Evolutionary conservation across 768 basidiomycete species (phyloP).

Genomic region (Mrakia blollopis): DNA sequence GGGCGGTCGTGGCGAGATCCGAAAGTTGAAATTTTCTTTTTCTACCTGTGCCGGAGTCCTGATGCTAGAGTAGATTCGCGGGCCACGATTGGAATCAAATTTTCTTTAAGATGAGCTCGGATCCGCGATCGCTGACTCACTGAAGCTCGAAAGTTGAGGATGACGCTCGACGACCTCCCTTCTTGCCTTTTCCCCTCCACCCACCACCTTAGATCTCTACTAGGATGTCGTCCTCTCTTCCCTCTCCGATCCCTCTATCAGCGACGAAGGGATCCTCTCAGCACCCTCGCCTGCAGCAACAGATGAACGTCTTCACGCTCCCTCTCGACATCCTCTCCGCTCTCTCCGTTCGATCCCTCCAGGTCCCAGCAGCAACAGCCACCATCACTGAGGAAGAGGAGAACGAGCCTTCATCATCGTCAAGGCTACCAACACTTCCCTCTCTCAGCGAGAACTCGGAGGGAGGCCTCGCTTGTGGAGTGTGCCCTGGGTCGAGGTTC

Average conservation of each 20-base stretch:
- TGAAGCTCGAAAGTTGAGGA: too few relatives aligned
- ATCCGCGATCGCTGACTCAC: too few relatives aligned
- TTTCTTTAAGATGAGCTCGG: too few relatives aligned
- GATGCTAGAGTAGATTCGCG: too few relatives aligned
- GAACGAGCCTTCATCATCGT: conserved; percentile 31
- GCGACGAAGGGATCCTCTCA: conserved; percentile 8
- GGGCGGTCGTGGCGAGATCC: too few relatives aligned
- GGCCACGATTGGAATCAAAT: too few relatives aligned
- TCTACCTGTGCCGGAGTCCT: too few relatives aligned
- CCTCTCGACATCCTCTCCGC: conserved; percentile 64
- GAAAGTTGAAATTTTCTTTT: too few relatives aligned
- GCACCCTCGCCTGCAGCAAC: conserved; percentile 26
- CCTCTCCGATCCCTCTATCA: neutral
- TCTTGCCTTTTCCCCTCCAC: neutral
- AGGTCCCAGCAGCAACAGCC: conserved; percentile 43
- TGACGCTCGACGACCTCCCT: too few relatives aligned
- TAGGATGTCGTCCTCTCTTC: neutral
- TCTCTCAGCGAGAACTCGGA: conserved; percentile 1
- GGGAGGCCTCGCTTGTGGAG: conserved; percentile 38
- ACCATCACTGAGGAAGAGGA: conserved; percentile 34
- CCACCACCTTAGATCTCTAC: neutral
- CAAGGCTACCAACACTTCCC: neutral
- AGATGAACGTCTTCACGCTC: conserved; percentile 61
- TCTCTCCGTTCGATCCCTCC: conserved; percentile 62
- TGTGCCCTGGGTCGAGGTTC: conserved; percentile 56